A percentile compares a stretch with the other conserved stretches of the same genome.
phyloP scores from a whole-genome alignment of 768 basidiomycete genomes.

The Gymnopilus junonius region DNA sequence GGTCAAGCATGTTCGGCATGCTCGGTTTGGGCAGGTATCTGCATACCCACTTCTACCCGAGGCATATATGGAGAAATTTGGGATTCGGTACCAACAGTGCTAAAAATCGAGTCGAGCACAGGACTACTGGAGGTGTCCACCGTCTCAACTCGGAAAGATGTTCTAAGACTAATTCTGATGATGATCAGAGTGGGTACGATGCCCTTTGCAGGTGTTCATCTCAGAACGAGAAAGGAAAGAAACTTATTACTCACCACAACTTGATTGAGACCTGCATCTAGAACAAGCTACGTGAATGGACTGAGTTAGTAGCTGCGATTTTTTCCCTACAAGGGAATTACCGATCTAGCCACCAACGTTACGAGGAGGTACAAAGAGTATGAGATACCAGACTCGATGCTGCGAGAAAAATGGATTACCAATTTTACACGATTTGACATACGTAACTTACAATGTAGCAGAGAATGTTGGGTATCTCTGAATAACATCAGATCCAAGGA shows the following conservation, averaged over 20 bases:
- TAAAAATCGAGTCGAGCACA: slow-evolving; percentile 25
- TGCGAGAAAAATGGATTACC: slow-evolving; percentile 1
- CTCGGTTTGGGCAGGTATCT: slow-evolving; percentile 1
- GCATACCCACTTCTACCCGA: not conserved
- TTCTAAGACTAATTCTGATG: slow-evolving; percentile 21
- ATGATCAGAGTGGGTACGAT: slow-evolving; percentile 30
- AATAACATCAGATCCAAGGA: slow-evolving; percentile 18
- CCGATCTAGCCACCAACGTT: slow-evolving; percentile 18
- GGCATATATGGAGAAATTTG: slow-evolving; percentile 8
- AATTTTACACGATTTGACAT: not conserved
- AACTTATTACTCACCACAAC: slow-evolving; percentile 23
- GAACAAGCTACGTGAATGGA: slow-evolving; percentile 15
- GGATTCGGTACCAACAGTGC: slow-evolving; percentile 16
- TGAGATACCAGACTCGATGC: slow-evolving; percentile 26
- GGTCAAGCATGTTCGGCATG: not conserved
- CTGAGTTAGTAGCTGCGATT: not conserved
- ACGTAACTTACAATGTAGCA: slow-evolving; percentile 16
- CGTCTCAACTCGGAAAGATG: not conserved
- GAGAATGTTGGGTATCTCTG: slow-evolving; percentile 16
- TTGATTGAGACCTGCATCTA: slow-evolving; percentile 24
- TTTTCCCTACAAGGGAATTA: not conserved
- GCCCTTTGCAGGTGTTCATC: slow-evolving; percentile 12
- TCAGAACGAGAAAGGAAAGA: not conserved
- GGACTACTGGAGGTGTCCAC: slow-evolving; percentile 19
- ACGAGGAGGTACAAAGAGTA: slow-evolving; percentile 23